A percentile compares a stretch with the other conserved stretches of the same genome.
Conservation (phyloP, 805 yeast genomes). For the Starmerella apicola region DNA sequence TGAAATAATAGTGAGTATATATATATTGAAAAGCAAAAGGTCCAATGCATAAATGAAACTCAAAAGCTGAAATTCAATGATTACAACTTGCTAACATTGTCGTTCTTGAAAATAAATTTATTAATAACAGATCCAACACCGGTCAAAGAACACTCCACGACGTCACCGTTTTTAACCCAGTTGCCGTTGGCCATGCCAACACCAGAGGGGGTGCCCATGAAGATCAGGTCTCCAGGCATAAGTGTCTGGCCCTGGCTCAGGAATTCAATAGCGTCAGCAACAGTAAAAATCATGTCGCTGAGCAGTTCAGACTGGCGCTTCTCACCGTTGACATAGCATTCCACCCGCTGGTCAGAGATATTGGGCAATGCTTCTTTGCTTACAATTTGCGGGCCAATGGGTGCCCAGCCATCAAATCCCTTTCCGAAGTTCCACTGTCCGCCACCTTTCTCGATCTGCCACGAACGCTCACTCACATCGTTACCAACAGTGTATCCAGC, state of each 20-base stretch:
- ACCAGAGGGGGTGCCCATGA: conserved; percentile 48
- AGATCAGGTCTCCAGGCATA: conserved; percentile 41
- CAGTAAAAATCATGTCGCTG: conserved; percentile 38
- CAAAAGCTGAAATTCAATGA: too few species aligned
- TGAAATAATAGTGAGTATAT: too few species aligned
- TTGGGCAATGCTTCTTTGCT: conserved; percentile 25
- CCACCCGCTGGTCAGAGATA: conserved; percentile 28
- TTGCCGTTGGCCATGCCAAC: conserved; percentile 36
- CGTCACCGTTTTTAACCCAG: conserved; percentile 37
- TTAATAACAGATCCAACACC: conserved; percentile 35
- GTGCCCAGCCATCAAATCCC: conserved; percentile 46
- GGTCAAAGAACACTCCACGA: conserved; percentile 32
- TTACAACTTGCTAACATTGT: background rate
- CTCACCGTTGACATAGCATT: conserved; percentile 37
- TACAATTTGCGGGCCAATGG: conserved; percentile 44
- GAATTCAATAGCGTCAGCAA: conserved; percentile 35
- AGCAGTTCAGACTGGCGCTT: conserved; percentile 36
- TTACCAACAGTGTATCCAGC: conserved; percentile 44
- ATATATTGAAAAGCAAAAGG: too few species aligned
- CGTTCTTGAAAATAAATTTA: conserved; percentile 26
- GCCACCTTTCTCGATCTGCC: conserved; percentile 44
- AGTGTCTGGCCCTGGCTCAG: conserved; percentile 41
- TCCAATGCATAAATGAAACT: too few species aligned
- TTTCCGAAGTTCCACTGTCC: conserved; percentile 43
- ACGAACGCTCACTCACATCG: conserved; percentile 45